Base-by-base conservation (phyloP, 2,329 filamentous ascomycete species). In the Knoxdaviesia capensis region DNA sequence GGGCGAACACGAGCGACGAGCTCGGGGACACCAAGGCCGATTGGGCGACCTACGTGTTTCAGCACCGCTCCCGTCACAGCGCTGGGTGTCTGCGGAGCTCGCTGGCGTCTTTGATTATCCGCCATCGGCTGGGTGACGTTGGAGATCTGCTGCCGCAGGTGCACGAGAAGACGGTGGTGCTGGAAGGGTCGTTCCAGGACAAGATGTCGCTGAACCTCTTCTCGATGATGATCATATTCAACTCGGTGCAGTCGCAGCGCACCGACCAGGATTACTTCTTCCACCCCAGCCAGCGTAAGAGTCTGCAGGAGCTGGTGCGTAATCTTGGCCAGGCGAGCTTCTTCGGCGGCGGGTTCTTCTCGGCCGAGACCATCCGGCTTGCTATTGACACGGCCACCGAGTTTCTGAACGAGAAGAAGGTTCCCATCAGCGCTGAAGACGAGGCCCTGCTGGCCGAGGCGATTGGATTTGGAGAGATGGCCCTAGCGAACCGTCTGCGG, bases 211-310 rank as follows among this genome's bases (percentile, higher is more conserved):
- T 87, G 30, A 94, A 94, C 49, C 59, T 92, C 1, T 94, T 94
- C 53, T 72, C 83, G 1, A 80, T 90, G 59, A 76, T 84, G 53
- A 73, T 94, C 39, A 77, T 82, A 2, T 78, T 84, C 48, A 96
- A 96, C 53, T 77, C 85, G 0, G 76, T 96, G 1, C 87, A 87
- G 29, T 94, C 86, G 5, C 83, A 94, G 53, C 68, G 87, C 7
- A 75, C 71, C 0, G 88, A 88, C 50, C 65, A 72, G 43, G 87
- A 94, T 54, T 94, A 94, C 53, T 79, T 96, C 48, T 94, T 94
- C 50, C 81, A 94, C 50, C 70, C 73, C 1, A 74, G 69, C 8
- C 87, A 87, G 50, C 63, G 71, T 31, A 78, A 75, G 47, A 67
- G 69, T 35, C 62, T 93, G 8, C 60, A 77, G 30, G 65, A 73